Evolutionary conservation across 192 early-diverging fungal genomes (phyloP).

Genomic region (Umbelopsis ramanniana): DNA sequence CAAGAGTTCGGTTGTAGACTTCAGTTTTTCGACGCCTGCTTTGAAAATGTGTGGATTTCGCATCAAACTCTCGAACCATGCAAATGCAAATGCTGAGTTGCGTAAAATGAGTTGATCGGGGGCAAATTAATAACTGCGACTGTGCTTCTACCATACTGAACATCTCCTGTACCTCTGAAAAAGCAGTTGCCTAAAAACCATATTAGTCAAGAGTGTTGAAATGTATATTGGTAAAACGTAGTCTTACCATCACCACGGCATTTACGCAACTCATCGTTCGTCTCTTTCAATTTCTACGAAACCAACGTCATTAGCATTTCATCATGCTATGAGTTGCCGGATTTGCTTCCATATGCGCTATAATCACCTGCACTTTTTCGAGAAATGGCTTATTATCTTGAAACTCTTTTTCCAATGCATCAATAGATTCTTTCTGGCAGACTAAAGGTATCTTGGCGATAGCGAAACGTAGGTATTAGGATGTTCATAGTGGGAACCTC

Average conservation of each 20-base stretch:
- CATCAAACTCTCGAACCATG: conserved; percentile 63
- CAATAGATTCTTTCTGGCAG: conserved; percentile 48
- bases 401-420: conserved; percentile 54
- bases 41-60: conserved; percentile 28
- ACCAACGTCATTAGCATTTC: background rate
- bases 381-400: conserved; percentile 53
- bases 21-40: conserved; percentile 38
- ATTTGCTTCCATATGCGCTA: background rate
- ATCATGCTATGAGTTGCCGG: background rate
- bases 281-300: conserved; percentile 49
- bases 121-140: no score
- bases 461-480: background rate
- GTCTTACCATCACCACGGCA: conserved; percentile 63
- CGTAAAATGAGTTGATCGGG: no score
- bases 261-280: conserved; percentile 53
- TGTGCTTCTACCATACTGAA: no score
- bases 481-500: background rate
- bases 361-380: conserved; percentile 54
- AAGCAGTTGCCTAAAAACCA: conserved; percentile 59
- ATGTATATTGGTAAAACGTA: background rate
- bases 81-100: conserved; percentile 59
- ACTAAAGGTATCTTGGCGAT: conserved; percentile 53
- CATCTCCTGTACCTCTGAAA: conserved; percentile 52
- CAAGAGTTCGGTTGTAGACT: conserved; percentile 47
- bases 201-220: background rate